A percentile compares a stretch with the other conserved stretches of the same genome.
phyloP scores from a whole-genome alignment of 2,329 filamentous ascomycete genomes.

The Trichoderma citrinoviride region DNA sequence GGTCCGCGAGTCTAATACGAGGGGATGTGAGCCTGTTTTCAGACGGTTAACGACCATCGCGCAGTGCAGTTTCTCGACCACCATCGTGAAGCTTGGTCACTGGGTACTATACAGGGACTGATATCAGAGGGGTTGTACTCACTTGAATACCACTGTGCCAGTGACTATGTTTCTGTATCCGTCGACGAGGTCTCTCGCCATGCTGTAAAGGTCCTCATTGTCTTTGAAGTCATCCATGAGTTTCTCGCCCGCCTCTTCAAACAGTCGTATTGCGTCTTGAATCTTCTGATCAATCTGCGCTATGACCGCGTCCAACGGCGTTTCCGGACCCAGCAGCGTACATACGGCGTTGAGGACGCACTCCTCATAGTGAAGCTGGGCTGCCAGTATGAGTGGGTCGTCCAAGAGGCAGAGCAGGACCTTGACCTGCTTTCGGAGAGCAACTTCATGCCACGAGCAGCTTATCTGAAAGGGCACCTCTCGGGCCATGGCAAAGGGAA shows the following conservation, averaged over 20 bases:
- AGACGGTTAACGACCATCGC: not conserved
- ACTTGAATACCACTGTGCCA: conserved; percentile 37
- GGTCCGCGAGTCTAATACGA: conserved; percentile 34
- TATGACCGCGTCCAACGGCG: conserved; percentile 28
- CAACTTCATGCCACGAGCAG: conserved; percentile 18
- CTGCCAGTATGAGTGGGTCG: conserved; percentile 35
- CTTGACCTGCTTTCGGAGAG: conserved; percentile 30
- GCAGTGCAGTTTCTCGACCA: not conserved
- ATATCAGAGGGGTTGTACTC: conserved; percentile 20
- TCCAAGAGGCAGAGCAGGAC: conserved; percentile 32
- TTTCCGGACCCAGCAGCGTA: conserved; percentile 28
- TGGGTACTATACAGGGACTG: not conserved
- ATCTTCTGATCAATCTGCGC: conserved; percentile 28
- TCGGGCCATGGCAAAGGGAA: conserved; percentile 28
- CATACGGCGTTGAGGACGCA: conserved; percentile 34
- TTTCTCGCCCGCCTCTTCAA: conserved; percentile 27
- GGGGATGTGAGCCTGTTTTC: conserved; percentile 33
- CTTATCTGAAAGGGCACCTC: conserved; percentile 20
- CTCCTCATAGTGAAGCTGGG: conserved; percentile 30
- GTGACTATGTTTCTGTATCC: conserved; percentile 34
- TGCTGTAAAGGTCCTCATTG: conserved; percentile 20
- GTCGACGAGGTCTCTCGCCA: conserved; percentile 31
- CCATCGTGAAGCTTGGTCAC: not conserved
- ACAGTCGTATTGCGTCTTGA: conserved; percentile 25
- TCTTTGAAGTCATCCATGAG: conserved; percentile 19